Evolutionary conservation across 768 basidiomycete species (phyloP).

Genomic region (Serendipita sp.): DNA sequence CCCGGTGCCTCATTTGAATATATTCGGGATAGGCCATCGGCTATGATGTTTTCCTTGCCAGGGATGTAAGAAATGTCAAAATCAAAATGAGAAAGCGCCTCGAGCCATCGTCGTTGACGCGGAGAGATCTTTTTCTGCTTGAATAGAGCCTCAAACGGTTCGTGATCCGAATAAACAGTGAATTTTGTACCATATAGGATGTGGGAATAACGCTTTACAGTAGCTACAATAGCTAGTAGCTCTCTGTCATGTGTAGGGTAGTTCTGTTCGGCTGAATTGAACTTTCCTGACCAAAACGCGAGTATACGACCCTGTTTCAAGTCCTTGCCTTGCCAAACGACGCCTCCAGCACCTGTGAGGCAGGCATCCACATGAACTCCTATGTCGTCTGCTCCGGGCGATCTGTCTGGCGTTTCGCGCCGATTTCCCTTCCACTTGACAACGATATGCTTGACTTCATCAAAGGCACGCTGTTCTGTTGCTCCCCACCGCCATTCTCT

Average conservation of each 20-base stretch:
- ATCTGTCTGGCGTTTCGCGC: constrained; percentile 14
- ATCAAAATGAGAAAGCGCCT: constrained; percentile 6
- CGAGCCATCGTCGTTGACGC: constrained; percentile 6
- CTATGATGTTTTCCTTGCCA: constrained; percentile 7
- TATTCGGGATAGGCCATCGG: constrained; percentile 14
- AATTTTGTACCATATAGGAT: constrained; percentile 3
- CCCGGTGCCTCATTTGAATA: constrained; percentile 15
- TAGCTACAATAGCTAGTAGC: constrained; percentile 6
- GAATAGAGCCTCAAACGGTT: constrained; percentile 5
- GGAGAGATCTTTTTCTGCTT: background rate
- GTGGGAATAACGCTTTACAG: background rate
- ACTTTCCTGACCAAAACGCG: constrained; percentile 14
- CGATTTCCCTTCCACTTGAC: constrained; percentile 9
- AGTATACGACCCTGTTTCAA: constrained; percentile 19
- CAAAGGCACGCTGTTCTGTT: constrained; percentile 21
- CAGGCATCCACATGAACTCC: constrained; percentile 17
- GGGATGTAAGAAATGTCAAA: constrained; percentile 5
- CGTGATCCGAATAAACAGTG: constrained; percentile 8
- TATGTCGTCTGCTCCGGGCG: constrained; percentile 17
- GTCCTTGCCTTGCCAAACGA: constrained; percentile 13
- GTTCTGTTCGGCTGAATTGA: constrained; percentile 9
- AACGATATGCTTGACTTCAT: constrained; percentile 17
- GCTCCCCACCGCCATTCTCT: constrained; percentile 17
- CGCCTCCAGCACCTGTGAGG: constrained; percentile 24
- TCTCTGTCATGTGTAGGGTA: constrained; percentile 8